phyloP scores from a whole-genome alignment of 176 grass and related monocot genomes.

The Ananas comosus region DNA sequence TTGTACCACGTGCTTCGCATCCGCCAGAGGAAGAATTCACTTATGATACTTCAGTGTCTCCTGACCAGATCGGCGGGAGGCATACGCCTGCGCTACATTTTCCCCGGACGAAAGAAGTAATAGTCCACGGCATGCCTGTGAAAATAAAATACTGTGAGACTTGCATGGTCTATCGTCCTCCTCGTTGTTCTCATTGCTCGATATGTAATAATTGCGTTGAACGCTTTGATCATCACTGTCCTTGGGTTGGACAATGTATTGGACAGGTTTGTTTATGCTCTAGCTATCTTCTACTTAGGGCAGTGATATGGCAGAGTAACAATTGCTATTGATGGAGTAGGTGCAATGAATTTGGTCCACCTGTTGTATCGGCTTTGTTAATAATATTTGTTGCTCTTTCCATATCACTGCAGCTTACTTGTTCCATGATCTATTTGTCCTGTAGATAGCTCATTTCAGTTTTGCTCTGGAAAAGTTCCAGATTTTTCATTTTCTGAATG shows the following conservation, averaged over 20 bases:
- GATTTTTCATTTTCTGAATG: too few relatives aligned
- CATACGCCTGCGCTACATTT: conserved; percentile 46
- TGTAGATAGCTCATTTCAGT: too few relatives aligned
- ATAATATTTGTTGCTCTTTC: too few relatives aligned
- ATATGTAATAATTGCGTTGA: conserved; percentile 93
- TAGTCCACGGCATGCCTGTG: conserved; percentile 48
- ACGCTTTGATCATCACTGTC: conserved; percentile 93
- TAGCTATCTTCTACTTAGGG: conserved; percentile 7
- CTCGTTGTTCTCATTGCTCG: conserved; percentile 79
- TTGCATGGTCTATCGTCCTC: conserved; percentile 80
- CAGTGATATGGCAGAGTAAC: background rate
- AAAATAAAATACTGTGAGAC: conserved; percentile 86
- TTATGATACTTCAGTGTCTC: conserved; percentile 38
- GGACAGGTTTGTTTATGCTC: conserved; percentile 47
- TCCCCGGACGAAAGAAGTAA: conserved; percentile 53
- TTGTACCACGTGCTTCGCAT: conserved; percentile 58
- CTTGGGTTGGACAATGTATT: conserved; percentile 95
- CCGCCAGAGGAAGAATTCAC: conserved; percentile 63
- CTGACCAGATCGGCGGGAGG: conserved; percentile 13
- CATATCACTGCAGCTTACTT: background rate
- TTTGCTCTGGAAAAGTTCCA: too few relatives aligned
- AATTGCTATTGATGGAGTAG: too few relatives aligned
- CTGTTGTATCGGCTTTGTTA: too few relatives aligned
- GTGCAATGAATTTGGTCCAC: too few relatives aligned
- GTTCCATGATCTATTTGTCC: background rate